Evolutionary conservation across 495 filamentous ascomycete species (phyloP).

Genomic region (Chaetomium tenue): DNA sequence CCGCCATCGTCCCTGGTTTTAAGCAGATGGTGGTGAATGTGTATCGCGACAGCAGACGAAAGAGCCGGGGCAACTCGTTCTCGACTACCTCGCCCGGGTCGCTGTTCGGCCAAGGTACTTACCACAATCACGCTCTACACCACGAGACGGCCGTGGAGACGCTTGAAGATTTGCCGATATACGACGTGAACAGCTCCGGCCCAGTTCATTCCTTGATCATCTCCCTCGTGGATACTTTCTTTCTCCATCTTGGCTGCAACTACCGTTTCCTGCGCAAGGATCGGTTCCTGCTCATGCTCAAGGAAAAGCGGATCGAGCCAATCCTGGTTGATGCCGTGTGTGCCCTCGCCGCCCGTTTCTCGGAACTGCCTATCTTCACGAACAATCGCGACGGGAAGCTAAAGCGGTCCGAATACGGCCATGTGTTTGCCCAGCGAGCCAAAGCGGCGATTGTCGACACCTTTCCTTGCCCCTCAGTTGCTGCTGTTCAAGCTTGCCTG

Average conservation of each 20-base stretch:
- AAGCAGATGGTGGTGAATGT: conserved; percentile 88
- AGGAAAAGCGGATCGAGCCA: conserved; percentile 74
- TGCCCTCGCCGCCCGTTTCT: conserved; percentile 77
- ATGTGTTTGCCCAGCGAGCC: conserved; percentile 73
- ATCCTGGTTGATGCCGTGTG: conserved; percentile 87
- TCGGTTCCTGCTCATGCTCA: conserved; percentile 65
- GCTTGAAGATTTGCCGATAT: conserved; percentile 70
- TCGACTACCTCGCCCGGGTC: conserved; percentile 43
- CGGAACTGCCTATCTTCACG: conserved; percentile 61
- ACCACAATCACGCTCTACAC: conserved; percentile 29
- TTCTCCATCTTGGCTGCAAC: conserved; percentile 72
- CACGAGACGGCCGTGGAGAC: conserved; percentile 51
- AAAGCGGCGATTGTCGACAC: conserved; percentile 71
- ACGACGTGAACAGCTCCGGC: conserved; percentile 66
- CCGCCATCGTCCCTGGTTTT: conserved; percentile 86
- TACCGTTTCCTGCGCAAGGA: conserved; percentile 75
- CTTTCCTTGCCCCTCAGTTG: conserved; percentile 73
- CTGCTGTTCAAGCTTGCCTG: conserved; percentile 74
- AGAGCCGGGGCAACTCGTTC: conserved; percentile 44
- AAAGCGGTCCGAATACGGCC: conserved; percentile 61
- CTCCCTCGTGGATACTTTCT: conserved; percentile 73
- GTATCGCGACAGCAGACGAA: conserved; percentile 47
- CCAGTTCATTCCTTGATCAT: conserved; percentile 70
- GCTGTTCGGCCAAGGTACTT: conserved; percentile 22
- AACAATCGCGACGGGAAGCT: conserved; percentile 54